Conservation (phyloP, 306 rosid species). For the Cucumis sativus region Cucumber_9930_V3 NC_026660.2:11969001-11969500, state of each 20-base stretch:
- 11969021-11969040: slow-evolving; percentile 32
- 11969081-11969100: slow-evolving; percentile 21
- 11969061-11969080: slow-evolving; percentile 7
- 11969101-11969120: slow-evolving; percentile 40
- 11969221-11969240: background rate
- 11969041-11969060: background rate
- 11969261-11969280: background rate
- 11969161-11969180: slow-evolving; percentile 59
- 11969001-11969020: slow-evolving; percentile 47
- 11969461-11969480: slow-evolving; percentile 38
- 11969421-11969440: slow-evolving; percentile 34
- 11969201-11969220: slow-evolving; percentile 55
- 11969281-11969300: background rate
- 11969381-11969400: slow-evolving; percentile 14
- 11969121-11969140: slow-evolving; percentile 41
- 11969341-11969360: slow-evolving; percentile 53
- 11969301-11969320: slow-evolving; percentile 83
- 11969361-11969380: slow-evolving; percentile 25
- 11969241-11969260: background rate
- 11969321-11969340: slow-evolving; percentile 65
- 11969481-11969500: background rate
- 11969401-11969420: slow-evolving; percentile 23
- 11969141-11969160: slow-evolving; percentile 45
- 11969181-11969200: slow-evolving; percentile 66
- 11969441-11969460: slow-evolving; percentile 46